These are phyloP conservation scores for Cystobasidiaceae sp. DNA, from an alignment of 1,284 basidiomycete genomes.

Conservation along the genomic window DNA sequence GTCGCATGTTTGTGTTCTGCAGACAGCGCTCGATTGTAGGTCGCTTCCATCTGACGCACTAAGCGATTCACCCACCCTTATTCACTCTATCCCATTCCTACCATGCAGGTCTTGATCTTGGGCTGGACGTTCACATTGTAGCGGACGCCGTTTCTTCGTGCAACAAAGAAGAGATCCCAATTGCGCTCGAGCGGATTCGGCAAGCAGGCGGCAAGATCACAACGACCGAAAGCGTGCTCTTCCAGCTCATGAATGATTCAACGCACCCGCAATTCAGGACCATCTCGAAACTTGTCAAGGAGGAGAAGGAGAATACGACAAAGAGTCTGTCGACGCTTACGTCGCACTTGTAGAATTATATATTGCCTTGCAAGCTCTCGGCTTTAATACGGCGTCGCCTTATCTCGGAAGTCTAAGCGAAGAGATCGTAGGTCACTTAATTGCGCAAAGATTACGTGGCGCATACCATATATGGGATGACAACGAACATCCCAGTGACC, in stretches of 20 bases:
- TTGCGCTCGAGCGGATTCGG: conserved; percentile 58
- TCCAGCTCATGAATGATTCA: conserved; percentile 72
- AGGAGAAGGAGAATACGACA: conserved; percentile 62
- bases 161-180: conserved; percentile 54
- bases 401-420: too few relatives aligned
- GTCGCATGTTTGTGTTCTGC: conserved; percentile 75
- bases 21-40: conserved; percentile 51
- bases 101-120: conserved; percentile 42
- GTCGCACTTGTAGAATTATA: conserved; percentile 6
- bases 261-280: conserved; percentile 64
- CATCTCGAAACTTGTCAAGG: conserved; percentile 68
- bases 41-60: conserved; percentile 34
- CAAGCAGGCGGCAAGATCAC: conserved; percentile 69
- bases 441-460: too few relatives aligned
- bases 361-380: not conserved
- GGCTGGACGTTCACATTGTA: conserved; percentile 62
- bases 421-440: too few relatives aligned
- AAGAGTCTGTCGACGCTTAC: conserved; percentile 43
- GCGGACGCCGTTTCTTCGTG: conserved; percentile 79
- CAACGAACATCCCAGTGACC: too few relatives aligned
- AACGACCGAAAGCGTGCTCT: conserved; percentile 74
- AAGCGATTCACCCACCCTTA: not conserved
- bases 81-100: not conserved
- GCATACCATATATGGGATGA: too few relatives aligned
- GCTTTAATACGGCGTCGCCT: not conserved